phyloP scores from a whole-genome alignment of 306 rosid species.

The Urtica urens region DNA sequence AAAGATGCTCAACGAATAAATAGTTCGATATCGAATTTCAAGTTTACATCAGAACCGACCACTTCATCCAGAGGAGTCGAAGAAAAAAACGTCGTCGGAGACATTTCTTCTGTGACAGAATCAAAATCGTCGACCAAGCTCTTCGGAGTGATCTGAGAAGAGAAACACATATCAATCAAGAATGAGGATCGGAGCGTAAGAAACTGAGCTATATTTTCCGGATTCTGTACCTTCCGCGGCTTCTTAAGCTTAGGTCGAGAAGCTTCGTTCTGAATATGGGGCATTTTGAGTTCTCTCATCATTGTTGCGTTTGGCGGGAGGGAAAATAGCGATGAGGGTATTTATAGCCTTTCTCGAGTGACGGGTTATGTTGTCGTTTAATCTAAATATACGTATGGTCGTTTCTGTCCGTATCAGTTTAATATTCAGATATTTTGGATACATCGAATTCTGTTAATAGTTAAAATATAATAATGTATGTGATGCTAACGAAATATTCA shows the following conservation, averaged over 20 bases:
- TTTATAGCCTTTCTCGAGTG: too few species aligned
- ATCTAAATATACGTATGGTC: too few species aligned
- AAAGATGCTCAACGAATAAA: not conserved
- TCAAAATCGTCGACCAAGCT: not conserved
- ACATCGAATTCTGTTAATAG: too few species aligned
- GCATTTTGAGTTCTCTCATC: conserved; percentile 13
- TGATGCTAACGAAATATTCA: too few species aligned
- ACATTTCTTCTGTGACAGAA: not conserved
- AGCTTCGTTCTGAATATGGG: conserved; percentile 9
- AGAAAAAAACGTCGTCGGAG: not conserved
- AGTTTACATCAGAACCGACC: not conserved
- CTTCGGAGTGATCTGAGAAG: not conserved
- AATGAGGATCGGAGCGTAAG: not conserved
- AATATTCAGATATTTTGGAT: too few species aligned
- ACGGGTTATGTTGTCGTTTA: too few species aligned
- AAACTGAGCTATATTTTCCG: not conserved
- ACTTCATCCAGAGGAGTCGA: not conserved
- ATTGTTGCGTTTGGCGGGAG: conserved; percentile 10
- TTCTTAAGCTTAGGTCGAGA: conserved; percentile 11
- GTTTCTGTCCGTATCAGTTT: too few species aligned
- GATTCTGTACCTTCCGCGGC: not conserved
- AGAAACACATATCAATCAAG: not conserved
- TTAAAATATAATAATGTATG: too few species aligned
- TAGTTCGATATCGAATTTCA: not conserved
- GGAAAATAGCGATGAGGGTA: not conserved